Conservation (phyloP, 1,139 yeast species). For the Saccharomycopsis phalli region DNA sequence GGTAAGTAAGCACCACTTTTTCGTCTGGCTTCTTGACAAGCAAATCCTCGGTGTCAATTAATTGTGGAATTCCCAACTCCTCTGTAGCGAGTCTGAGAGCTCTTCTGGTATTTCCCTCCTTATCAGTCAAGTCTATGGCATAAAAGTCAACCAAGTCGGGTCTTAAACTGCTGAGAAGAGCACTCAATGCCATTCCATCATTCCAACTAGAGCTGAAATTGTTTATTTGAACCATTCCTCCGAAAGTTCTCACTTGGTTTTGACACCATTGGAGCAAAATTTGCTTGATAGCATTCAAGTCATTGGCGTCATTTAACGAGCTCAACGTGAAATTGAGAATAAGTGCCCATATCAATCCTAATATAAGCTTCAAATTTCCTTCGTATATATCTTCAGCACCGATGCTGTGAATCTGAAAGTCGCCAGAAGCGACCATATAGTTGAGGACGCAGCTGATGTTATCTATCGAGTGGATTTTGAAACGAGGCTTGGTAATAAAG, state of each 20-base stretch:
- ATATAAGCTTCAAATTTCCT: constrained; percentile 52
- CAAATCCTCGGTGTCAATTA: constrained; percentile 56
- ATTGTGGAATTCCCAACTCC: constrained; percentile 42
- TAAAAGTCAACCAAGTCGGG: constrained; percentile 36
- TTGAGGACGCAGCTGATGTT: constrained; percentile 50
- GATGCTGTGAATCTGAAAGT: constrained; percentile 45
- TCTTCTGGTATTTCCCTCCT: constrained; percentile 28
- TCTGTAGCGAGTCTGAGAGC: constrained; percentile 35
- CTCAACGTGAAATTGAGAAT: constrained; percentile 43
- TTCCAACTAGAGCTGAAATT: constrained; percentile 39
- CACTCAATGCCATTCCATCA: constrained; percentile 41
- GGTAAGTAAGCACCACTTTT: constrained; percentile 52
- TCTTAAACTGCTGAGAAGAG: constrained; percentile 35
- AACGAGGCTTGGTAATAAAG: constrained; percentile 37
- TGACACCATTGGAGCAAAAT: constrained; percentile 38
- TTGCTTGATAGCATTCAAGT: constrained; percentile 35
- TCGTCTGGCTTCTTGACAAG: constrained; percentile 49
- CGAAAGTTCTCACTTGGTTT: constrained; percentile 28
- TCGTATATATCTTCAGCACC: constrained; percentile 65
- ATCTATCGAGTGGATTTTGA: constrained; percentile 53
- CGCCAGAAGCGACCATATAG: constrained; percentile 42
- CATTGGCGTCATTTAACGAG: constrained; percentile 28
- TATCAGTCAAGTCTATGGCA: constrained; percentile 28
- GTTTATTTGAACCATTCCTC: constrained; percentile 30
- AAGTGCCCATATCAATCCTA: constrained; percentile 60